These are phyloP conservation scores for Claviceps spartinae DNA, from an alignment of 2,329 filamentous ascomycete genomes.

Conservation along the genomic window DNA sequence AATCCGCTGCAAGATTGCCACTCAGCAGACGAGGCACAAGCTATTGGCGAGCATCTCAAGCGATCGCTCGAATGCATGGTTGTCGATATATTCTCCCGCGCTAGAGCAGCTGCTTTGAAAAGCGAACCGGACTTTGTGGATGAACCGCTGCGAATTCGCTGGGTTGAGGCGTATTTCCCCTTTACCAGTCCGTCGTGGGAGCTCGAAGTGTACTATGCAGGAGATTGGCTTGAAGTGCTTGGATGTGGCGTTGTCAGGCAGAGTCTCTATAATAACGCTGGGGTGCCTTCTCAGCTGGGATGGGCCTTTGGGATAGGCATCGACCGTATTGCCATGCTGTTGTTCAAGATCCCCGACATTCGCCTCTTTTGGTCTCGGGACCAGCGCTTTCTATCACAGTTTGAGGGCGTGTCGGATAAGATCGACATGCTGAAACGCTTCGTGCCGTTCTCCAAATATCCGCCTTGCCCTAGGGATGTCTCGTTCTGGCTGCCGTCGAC, in stretches of 20 bases:
- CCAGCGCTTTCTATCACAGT: constrained; percentile 74
- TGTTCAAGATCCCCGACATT: constrained; percentile 94
- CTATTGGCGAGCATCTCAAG: constrained; percentile 76
- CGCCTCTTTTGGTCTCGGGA: constrained; percentile 91
- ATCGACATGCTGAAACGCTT: constrained; percentile 46
- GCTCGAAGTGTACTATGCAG: constrained; percentile 86
- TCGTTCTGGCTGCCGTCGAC: constrained; percentile 66
- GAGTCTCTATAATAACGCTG: constrained; percentile 63
- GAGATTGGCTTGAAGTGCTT: constrained; percentile 89
- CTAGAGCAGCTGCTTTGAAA: constrained; percentile 49
- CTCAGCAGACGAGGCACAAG: constrained; percentile 62
- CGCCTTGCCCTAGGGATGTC: constrained; percentile 80
- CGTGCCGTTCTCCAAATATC: constrained; percentile 80
- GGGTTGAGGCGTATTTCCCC: constrained; percentile 95
- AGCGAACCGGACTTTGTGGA: constrained; percentile 35
- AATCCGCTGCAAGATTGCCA: constrained; percentile 72
- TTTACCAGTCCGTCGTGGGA: constrained; percentile 96
- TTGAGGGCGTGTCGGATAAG: constrained; percentile 46
- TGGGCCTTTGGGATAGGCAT: constrained; percentile 96
- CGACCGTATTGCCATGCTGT: constrained; percentile 91
- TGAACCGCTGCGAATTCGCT: constrained; percentile 73
- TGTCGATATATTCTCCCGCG: constrained; percentile 72
- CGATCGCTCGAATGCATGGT: constrained; percentile 80
- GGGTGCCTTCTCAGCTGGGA: constrained; percentile 59
- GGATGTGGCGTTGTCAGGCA: constrained; percentile 89